Evolutionary conservation across 2,329 filamentous ascomycete species (phyloP).

Genomic region (Graphilbum ipis-grandicollis): DNA sequence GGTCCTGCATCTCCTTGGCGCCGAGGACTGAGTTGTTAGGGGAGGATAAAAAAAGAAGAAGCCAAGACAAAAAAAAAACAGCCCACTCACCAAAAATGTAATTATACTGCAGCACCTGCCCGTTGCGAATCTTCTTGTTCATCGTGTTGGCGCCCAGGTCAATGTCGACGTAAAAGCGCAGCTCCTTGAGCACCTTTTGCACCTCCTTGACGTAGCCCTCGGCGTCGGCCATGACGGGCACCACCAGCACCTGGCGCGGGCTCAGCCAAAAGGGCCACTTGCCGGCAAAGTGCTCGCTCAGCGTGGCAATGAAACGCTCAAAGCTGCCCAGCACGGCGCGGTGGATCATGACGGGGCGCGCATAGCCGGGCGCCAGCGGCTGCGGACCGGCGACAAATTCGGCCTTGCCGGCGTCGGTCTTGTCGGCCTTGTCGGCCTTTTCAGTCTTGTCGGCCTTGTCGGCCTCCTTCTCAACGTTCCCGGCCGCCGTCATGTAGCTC

Average conservation of each 20-base stretch:
- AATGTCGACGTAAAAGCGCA: constrained; percentile 53
- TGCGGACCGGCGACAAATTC: constrained; percentile 17
- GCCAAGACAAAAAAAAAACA: background rate
- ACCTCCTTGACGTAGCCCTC: constrained; percentile 63
- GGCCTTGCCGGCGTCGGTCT: constrained; percentile 3
- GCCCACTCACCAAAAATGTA: constrained; percentile 59
- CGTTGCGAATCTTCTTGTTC: constrained; percentile 78
- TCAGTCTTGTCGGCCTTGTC: constrained; percentile 2
- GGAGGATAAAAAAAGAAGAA: background rate
- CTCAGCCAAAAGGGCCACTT: constrained; percentile 86
- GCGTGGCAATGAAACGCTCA: constrained; percentile 50
- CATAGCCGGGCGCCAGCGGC: constrained; percentile 49
- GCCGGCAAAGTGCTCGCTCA: constrained; percentile 70
- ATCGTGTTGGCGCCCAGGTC: constrained; percentile 64
- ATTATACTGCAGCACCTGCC: constrained; percentile 68
- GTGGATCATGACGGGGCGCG: constrained; percentile 74
- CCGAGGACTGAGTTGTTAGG: constrained; percentile 7
- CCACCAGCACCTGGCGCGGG: constrained; percentile 64
- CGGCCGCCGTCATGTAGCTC: constrained; percentile 14
- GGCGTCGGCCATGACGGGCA: constrained; percentile 57
- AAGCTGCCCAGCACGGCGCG: constrained; percentile 61
- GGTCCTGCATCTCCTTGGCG: constrained; percentile 11
- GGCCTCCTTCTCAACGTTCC: constrained; percentile 1
- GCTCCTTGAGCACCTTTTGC: constrained; percentile 46
- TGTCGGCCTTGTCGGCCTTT: constrained; percentile 5